Percentiles rank a stretch among this genome's conserved stretches.
Evolutionary conservation across 2,329 filamentous ascomycete species (phyloP).

Genomic region (Phoma sp.): DNA sequence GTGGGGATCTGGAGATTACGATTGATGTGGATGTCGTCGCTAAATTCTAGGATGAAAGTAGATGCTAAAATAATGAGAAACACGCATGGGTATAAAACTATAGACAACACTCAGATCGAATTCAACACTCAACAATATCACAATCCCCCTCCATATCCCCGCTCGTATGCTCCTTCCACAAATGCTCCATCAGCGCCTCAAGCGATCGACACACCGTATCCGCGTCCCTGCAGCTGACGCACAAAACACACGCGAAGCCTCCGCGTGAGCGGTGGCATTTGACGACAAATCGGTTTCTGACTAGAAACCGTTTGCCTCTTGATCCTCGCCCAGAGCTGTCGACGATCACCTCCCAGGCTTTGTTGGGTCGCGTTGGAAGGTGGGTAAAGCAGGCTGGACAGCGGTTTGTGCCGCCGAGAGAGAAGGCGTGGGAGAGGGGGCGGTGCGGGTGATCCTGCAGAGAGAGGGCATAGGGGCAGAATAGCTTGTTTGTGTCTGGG

Average conservation of each 20-base stretch:
- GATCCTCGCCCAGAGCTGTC: slow-evolving; percentile 6
- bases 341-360: slow-evolving; percentile 41
- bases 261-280: slow-evolving; percentile 41
- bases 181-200: slow-evolving; percentile 39
- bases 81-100: no score
- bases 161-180: slow-evolving; percentile 41
- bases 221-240: slow-evolving; percentile 28
- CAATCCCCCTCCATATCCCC: slow-evolving; percentile 36
- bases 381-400: slow-evolving; percentile 39
- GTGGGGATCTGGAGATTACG: slow-evolving; percentile 24
- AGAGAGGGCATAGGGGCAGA: slow-evolving; percentile 41
- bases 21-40: slow-evolving; percentile 19
- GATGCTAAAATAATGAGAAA: no score
- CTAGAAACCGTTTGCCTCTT: slow-evolving; percentile 27
- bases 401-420: slow-evolving; percentile 25
- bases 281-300: slow-evolving; percentile 39
- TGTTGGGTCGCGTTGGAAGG: slow-evolving; percentile 27
- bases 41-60: slow-evolving; percentile 7
- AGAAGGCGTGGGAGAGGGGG: slow-evolving; percentile 35
- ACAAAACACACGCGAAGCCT: slow-evolving; percentile 42
- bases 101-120: neutral
- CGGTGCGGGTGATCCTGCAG: slow-evolving; percentile 32
- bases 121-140: slow-evolving; percentile 30
- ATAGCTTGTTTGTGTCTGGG: slow-evolving; percentile 24
- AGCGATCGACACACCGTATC: slow-evolving; percentile 39